phyloP scores from a whole-genome alignment of 2,329 filamentous ascomycete genomes.

The Exophiala alcalophila region DNA sequence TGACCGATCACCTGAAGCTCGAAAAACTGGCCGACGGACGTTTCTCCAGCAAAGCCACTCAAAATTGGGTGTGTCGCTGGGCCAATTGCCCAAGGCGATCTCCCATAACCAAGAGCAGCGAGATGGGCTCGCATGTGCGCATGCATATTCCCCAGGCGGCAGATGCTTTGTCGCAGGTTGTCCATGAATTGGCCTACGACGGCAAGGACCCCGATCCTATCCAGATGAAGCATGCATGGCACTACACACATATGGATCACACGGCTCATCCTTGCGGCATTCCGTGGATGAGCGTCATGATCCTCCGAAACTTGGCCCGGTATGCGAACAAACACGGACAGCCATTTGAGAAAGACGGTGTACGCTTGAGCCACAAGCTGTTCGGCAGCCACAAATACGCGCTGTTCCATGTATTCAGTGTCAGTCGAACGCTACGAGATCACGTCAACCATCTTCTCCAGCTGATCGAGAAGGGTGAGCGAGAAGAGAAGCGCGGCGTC shows the following conservation, averaged over 20 bases:
- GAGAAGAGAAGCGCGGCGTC: constrained; percentile 14
- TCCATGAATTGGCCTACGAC: constrained; percentile 23
- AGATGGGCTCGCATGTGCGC: constrained; percentile 23
- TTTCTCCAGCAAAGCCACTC: constrained; percentile 10
- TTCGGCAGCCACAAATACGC: constrained; percentile 23
- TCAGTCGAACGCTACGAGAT: constrained; percentile 40
- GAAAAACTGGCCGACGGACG: constrained; percentile 31
- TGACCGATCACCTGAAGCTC: constrained; percentile 43
- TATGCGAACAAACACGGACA: constrained; percentile 35
- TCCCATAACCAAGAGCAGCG: constrained; percentile 17
- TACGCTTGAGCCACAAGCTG: constrained; percentile 21
- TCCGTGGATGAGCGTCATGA: constrained; percentile 47
- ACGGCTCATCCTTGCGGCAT: constrained; percentile 44
- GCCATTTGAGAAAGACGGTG: constrained; percentile 24
- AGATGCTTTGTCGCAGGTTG: constrained; percentile 23
- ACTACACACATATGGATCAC: constrained; percentile 38
- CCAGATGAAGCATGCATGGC: constrained; percentile 37
- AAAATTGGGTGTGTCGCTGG: constrained; percentile 27
- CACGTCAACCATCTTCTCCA: constrained; percentile 44
- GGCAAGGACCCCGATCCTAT: constrained; percentile 18
- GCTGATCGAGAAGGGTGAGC: constrained; percentile 39
- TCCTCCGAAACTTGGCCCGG: constrained; percentile 47
- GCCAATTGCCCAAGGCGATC: constrained; percentile 17
- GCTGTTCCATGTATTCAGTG: constrained; percentile 24
- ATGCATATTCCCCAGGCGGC: constrained; percentile 28